Conservation (phyloP, 768 basidiomycete species). For the Mycena filopes region DNA sequence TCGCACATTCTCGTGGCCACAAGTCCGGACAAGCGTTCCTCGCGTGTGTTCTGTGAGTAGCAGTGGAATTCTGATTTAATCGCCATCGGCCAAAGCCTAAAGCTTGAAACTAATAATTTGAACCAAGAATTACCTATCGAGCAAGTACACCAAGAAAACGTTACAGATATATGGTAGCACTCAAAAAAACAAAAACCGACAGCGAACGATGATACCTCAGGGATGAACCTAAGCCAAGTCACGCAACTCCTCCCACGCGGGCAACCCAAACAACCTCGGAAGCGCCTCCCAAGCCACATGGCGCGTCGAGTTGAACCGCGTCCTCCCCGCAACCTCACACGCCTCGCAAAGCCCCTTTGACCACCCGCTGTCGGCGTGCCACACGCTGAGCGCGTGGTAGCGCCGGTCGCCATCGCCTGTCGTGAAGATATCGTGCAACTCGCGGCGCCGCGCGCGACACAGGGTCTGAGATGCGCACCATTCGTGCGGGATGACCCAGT, state of each 20-base stretch:
- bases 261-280: slow-evolving; percentile 23
- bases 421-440: not conserved
- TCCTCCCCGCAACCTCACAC: not conserved
- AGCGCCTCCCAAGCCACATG: not conserved
- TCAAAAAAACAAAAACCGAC: too few relatives aligned
- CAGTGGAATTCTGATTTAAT: too few relatives aligned
- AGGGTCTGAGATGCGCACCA: not conserved
- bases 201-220: too few relatives aligned
- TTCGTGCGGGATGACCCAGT: not conserved
- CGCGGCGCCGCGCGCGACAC: not conserved
- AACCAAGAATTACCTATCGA: too few relatives aligned
- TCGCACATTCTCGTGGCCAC: too few relatives aligned
- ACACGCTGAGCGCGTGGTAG: not conserved
- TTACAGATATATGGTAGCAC: too few relatives aligned
- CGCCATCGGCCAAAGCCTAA: too few relatives aligned
- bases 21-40: too few relatives aligned
- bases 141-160: too few relatives aligned
- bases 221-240: slow-evolving; percentile 10
- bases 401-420: not conserved
- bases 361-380: not conserved
- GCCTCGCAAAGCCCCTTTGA: not conserved
- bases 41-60: too few relatives aligned
- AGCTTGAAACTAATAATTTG: too few relatives aligned
- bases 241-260: slow-evolving; percentile 18
- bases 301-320: not conserved